Conservation (phyloP, 352 stramenopile genomes). For the Globisporangium barbulae region DNA sequence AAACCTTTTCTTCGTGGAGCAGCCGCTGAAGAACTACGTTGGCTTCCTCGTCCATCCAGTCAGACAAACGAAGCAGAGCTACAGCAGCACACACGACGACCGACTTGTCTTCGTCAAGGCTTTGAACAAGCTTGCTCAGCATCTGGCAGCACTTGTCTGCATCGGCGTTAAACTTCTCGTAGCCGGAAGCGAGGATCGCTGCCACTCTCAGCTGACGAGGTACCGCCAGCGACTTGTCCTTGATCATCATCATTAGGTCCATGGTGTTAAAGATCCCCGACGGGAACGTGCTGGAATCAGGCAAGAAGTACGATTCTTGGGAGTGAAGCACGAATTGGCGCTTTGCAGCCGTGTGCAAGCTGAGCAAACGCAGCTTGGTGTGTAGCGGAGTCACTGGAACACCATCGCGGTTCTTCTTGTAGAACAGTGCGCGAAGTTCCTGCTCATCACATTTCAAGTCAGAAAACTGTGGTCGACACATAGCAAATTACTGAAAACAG, state of each 20-base stretch:
- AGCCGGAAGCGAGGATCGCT: conserved; percentile 72
- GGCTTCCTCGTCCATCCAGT: conserved; percentile 87
- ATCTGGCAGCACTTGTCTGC: conserved; percentile 56
- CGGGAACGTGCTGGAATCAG: conserved; percentile 47
- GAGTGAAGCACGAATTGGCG: conserved; percentile 60
- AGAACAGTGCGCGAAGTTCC: conserved; percentile 76
- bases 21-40: conserved; percentile 76
- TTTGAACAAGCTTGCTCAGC: conserved; percentile 58
- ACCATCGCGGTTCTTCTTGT: conserved; percentile 47
- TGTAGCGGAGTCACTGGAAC: conserved; percentile 50
- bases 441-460: conserved; percentile 18
- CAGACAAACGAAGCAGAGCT: conserved; percentile 60
- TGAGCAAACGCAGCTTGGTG: conserved; percentile 70
- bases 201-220: conserved; percentile 65
- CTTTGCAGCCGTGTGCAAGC: conserved; percentile 68
- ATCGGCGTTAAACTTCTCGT: conserved; percentile 66
- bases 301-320: conserved; percentile 61
- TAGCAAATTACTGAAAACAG: not conserved
- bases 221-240: conserved; percentile 56
- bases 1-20: conserved; percentile 74
- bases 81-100: conserved; percentile 73
- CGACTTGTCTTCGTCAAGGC: conserved; percentile 59
- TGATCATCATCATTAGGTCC: conserved; percentile 83
- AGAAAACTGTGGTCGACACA: not conserved
- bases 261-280: conserved; percentile 75